Evolutionary conservation across 192 early-diverging fungal species (phyloP), one percentile per base, ranked within the genome.

Genomic region (Entomortierella lignicola): DNA sequence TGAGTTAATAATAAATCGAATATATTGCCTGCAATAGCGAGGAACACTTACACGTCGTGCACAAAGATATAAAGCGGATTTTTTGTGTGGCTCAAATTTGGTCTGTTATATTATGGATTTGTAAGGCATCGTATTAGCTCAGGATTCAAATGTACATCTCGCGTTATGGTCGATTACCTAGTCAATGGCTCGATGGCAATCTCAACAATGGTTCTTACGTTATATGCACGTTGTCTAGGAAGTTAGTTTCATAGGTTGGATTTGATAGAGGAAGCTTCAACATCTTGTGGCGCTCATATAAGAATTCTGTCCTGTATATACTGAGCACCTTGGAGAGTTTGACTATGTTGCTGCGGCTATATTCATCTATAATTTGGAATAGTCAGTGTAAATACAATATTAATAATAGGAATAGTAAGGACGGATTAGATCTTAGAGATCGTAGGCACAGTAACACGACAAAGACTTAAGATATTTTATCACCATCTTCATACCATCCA

Each of bases 61-160:
- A 84, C 58, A 67, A 84, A 84, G 20, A 84, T 67, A 63, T 81
- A 77, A 27, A 84, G 32, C 2, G 75, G 66, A 20, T 77, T 64
- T 8, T 60, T 68, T 2, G 51, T 67, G 32, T 58, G 56, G 32
- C 29, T 80, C n/a, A 34, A 80, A 43, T 52, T 57, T 54, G 47
- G 77, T 71, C 70, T 37, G 57, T 52, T 6, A 47, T 11, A 25
- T n/a, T n/a, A n/a, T n/a, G n/a, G n/a, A n/a, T n/a, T n/a, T n/a
- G n/a, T n/a, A n/a, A n/a, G n/a, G n/a, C n/a, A n/a, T n/a, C n/a
- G n/a, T n/a, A n/a, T n/a, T n/a, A n/a, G n/a, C n/a, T n/a, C n/a
- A n/a, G n/a, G n/a, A n/a, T n/a, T n/a, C n/a, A n/a, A n/a, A n/a
- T n/a, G n/a, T n/a, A n/a, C n/a, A n/a, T n/a, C n/a, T n/a, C n/a